Evolutionary conservation across 345 rosid species (phyloP).

Genomic region (Viola odorata): DNA sequence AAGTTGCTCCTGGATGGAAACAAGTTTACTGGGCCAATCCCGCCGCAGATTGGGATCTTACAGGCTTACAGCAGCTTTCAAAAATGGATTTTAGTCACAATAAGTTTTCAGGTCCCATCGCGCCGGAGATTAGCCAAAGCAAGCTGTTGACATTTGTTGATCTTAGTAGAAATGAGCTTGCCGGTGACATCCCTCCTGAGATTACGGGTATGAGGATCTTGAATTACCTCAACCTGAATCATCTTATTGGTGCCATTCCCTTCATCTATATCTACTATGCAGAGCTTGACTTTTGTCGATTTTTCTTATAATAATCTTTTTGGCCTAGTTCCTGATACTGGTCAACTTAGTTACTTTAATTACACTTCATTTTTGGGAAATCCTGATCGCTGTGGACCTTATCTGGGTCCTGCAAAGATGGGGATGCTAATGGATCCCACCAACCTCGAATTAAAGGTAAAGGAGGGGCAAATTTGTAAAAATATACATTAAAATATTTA

Average conservation of each 20-base stretch:
- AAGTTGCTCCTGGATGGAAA: constrained; percentile 85
- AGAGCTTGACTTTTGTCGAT: constrained; percentile 86
- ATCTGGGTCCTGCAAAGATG: constrained; percentile 74
- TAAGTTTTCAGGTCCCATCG: constrained; percentile 54
- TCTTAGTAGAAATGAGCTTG: constrained; percentile 71
- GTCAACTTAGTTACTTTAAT: constrained; percentile 86
- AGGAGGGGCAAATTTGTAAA: no score
- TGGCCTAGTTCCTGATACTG: constrained; percentile 83
- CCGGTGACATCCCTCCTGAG: constrained; percentile 75
- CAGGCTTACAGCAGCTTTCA: constrained; percentile 74
- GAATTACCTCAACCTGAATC: constrained; percentile 78
- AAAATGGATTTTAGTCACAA: constrained; percentile 79
- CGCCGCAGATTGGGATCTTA: constrained; percentile 65
- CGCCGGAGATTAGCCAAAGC: constrained; percentile 69
- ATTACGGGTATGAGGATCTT: constrained; percentile 72
- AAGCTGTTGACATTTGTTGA: constrained; percentile 76
- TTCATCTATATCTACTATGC: constrained; percentile 67
- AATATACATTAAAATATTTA: no score
- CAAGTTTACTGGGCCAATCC: constrained; percentile 66
- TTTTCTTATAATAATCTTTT: constrained; percentile 85
- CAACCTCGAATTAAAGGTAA: constrained; percentile 55
- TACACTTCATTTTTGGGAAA: constrained; percentile 84
- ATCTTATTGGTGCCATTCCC: constrained; percentile 70
- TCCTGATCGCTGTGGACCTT: constrained; percentile 81
- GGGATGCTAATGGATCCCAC: constrained; percentile 43